A percentile compares a stretch with the other conserved stretches of the same genome.
Evolutionary conservation across 257 asterid genomes (phyloP).

Genomic region (Penstemon davidsonii): DNA sequence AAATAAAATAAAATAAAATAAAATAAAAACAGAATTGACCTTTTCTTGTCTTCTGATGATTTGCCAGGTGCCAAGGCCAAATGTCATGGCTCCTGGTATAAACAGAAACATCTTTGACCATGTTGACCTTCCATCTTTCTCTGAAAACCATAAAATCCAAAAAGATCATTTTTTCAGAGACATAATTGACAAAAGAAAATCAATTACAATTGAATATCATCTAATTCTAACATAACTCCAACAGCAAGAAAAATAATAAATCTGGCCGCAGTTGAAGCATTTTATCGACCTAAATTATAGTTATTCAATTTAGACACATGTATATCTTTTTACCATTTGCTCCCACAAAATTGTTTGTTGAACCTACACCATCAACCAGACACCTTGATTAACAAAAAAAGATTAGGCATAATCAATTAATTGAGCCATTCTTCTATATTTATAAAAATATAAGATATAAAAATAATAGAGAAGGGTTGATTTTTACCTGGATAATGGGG

Average conservation of each 20-base stretch:
- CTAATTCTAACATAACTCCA: too few species aligned
- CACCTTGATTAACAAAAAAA: conserved; percentile 28
- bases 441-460: not conserved
- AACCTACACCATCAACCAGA: conserved; percentile 28
- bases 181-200: too few species aligned
- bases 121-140: conserved; percentile 49
- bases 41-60: conserved; percentile 86
- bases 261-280: conserved; percentile 46
- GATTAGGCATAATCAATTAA: too few species aligned
- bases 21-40: conserved; percentile 35
- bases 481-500: conserved; percentile 46
- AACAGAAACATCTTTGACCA: conserved; percentile 90
- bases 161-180: too few species aligned
- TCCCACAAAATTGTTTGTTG: conserved; percentile 33
- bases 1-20: not conserved
- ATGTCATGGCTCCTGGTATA: conserved; percentile 82
- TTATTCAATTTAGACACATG: conserved; percentile 35
- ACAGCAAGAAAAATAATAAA: too few species aligned
- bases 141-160: conserved; percentile 37
- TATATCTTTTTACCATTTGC: conserved; percentile 20
- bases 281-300: conserved; percentile 42
- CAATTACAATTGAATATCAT: too few species aligned
- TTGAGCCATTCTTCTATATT: too few species aligned
- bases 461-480: not conserved
- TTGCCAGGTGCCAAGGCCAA: conserved; percentile 98